These are phyloP conservation scores for Ascocoryne sarcoides DNA, from an alignment of 2,329 filamentous ascomycete species.

Conservation along the genomic window DNA sequence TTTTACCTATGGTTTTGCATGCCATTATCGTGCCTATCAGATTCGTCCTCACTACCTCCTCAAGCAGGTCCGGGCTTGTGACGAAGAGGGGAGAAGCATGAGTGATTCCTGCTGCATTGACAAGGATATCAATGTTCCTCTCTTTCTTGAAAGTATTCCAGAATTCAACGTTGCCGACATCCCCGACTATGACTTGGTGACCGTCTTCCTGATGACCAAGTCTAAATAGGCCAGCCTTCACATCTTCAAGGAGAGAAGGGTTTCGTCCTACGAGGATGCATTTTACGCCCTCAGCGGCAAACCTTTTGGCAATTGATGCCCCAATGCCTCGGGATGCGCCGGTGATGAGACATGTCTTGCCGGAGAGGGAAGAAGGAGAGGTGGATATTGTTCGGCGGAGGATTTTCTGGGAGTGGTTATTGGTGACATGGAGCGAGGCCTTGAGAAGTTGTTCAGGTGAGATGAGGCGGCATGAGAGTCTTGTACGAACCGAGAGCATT, in stretches of 20 bases:
- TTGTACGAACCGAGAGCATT: too few relatives aligned
- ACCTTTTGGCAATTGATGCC: constrained; percentile 55
- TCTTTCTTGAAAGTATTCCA: constrained; percentile 20
- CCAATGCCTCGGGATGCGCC: constrained; percentile 67
- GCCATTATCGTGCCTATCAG: constrained; percentile 56
- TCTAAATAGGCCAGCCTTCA: constrained; percentile 24
- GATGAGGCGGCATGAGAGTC: too few relatives aligned
- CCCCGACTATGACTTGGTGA: constrained; percentile 22
- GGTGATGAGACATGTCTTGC: constrained; percentile 46
- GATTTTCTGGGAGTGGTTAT: too few relatives aligned
- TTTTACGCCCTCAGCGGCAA: constrained; percentile 51
- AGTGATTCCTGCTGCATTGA: constrained; percentile 73
- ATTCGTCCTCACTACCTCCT: constrained; percentile 59
- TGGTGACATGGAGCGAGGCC: too few relatives aligned
- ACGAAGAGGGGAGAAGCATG: constrained; percentile 55
- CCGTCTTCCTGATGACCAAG: constrained; percentile 1
- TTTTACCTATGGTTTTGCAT: constrained; percentile 43
- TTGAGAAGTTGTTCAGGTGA: too few relatives aligned
- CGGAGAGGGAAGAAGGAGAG: constrained; percentile 31
- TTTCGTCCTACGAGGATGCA: constrained; percentile 54
- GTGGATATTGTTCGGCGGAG: neutral
- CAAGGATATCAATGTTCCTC: constrained; percentile 46
- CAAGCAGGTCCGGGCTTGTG: constrained; percentile 41
- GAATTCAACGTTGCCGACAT: constrained; percentile 22
- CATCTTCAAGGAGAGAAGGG: constrained; percentile 57